Evolutionary conservation across 116 monocot genomes (phyloP).

Genomic region (Posidonia oceanica): DNA sequence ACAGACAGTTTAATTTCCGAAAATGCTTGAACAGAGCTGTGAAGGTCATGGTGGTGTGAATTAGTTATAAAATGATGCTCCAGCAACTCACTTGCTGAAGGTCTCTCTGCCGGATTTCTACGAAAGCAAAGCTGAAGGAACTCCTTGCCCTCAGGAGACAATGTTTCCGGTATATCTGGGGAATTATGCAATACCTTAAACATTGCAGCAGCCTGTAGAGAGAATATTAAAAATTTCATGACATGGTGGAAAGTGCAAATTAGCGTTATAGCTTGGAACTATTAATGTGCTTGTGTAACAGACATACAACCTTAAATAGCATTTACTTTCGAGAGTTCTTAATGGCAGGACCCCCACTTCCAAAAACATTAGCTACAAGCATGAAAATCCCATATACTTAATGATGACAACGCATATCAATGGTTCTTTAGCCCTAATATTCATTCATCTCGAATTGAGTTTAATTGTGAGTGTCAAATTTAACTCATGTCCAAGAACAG

Average conservation of each 20-base stretch:
- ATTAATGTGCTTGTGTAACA: too few species aligned
- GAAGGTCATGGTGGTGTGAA: conserved; percentile 28
- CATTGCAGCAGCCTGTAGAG: conserved; percentile 75
- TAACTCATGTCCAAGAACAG: too few species aligned
- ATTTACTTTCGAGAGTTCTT: too few species aligned
- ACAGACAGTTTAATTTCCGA: conserved; percentile 24
- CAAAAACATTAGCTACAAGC: too few species aligned
- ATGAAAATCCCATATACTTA: too few species aligned
- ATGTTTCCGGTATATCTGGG: conserved; percentile 60
- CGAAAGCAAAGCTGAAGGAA: conserved; percentile 64
- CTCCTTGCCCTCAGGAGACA: conserved; percentile 87
- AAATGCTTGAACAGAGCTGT: conserved; percentile 38
- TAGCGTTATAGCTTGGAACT: too few species aligned
- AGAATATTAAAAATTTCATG: not conserved
- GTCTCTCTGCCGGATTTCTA: conserved; percentile 82
- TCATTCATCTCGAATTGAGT: too few species aligned
- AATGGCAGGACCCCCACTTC: too few species aligned
- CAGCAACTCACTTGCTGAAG: conserved; percentile 52
- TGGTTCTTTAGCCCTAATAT: too few species aligned
- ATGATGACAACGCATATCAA: too few species aligned
- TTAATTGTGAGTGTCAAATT: too few species aligned
- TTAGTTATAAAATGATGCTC: conserved; percentile 69
- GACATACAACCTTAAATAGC: too few species aligned
- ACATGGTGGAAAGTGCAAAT: not conserved
- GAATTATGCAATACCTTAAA: conserved; percentile 76